Evolutionary conservation across 345 rosid species (phyloP).

Genomic region (Barbarea vulgaris): DNA sequence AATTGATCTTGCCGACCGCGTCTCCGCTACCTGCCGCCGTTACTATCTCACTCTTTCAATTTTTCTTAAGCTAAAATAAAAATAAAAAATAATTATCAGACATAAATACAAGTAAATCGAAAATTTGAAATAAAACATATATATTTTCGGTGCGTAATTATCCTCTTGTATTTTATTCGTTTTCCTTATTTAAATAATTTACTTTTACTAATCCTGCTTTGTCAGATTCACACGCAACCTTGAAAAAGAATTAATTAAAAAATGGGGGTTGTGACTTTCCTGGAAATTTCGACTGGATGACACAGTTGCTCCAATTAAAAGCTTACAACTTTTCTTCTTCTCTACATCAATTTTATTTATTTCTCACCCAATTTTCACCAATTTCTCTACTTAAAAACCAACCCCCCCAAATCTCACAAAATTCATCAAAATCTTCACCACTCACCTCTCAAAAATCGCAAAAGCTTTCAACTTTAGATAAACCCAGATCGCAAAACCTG

Average conservation of each 20-base stretch:
- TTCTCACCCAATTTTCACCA: conserved; percentile 27
- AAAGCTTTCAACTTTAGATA: neutral
- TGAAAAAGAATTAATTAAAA: neutral
- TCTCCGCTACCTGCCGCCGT: conserved; percentile 4
- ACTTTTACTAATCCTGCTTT: conserved; percentile 32
- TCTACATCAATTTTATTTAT: neutral
- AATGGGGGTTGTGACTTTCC: conserved; percentile 37
- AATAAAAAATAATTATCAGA: neutral
- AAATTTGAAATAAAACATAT: neutral
- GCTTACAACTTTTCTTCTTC: conserved; percentile 16
- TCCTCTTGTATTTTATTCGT: neutral
- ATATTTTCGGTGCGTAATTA: neutral
- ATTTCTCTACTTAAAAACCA: neutral
- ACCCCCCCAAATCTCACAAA: neutral
- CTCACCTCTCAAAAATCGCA: conserved; percentile 6
- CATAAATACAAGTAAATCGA: neutral
- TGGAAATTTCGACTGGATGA: conserved; percentile 50
- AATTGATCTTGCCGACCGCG: conserved; percentile 26
- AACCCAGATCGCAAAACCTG: conserved; percentile 28
- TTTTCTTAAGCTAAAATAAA: neutral
- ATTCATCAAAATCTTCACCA: neutral
- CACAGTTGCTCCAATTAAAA: conserved; percentile 38
- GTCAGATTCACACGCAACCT: conserved; percentile 68
- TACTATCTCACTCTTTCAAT: conserved; percentile 15
- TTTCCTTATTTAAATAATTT: neutral